Percentiles rank a stretch among this genome's conserved stretches.
These are phyloP conservation scores for Phytophthora fragariaefolia DNA, from an alignment of 352 stramenopile genomes.

Conservation along the genomic window DNA sequence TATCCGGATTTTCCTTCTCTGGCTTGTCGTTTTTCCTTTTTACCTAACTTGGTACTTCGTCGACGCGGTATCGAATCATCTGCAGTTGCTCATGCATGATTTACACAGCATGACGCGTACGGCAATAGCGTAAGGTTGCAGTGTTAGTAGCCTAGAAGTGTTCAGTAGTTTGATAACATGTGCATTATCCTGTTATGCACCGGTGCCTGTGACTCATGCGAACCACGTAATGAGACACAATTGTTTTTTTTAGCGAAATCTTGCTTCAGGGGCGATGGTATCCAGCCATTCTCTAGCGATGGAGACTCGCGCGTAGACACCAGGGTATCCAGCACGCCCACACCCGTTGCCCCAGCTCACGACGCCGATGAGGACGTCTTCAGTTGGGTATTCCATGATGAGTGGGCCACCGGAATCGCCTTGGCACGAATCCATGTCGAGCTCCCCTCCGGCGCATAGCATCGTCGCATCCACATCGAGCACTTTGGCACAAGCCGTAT, in stretches of 20 bases:
- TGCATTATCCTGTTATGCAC: no score
- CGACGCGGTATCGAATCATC: no score
- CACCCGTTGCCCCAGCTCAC: slow-evolving; percentile 72
- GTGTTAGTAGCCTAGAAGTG: no score
- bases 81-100: no score
- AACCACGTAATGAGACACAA: no score
- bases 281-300: slow-evolving; percentile 36
- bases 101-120: no score
- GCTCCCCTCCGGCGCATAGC: slow-evolving; percentile 62
- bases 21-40: no score
- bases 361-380: slow-evolving; percentile 55
- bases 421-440: slow-evolving; percentile 65
- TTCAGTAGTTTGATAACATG: no score
- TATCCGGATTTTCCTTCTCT: no score
- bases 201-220: no score
- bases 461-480: slow-evolving; percentile 48
- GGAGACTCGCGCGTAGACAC: slow-evolving; percentile 64
- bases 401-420: slow-evolving; percentile 63
- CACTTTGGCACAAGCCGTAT: slow-evolving; percentile 44
- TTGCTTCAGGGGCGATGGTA: slow-evolving; percentile 13
- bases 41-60: no score
- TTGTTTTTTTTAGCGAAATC: slow-evolving; percentile 24
- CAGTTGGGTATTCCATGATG: slow-evolving; percentile 33
- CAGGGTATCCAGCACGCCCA: slow-evolving; percentile 40
- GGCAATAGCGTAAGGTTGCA: no score